phyloP scores from a whole-genome alignment of 2,329 filamentous ascomycete genomes.

The Hypoxylon rubiginosum region DNA sequence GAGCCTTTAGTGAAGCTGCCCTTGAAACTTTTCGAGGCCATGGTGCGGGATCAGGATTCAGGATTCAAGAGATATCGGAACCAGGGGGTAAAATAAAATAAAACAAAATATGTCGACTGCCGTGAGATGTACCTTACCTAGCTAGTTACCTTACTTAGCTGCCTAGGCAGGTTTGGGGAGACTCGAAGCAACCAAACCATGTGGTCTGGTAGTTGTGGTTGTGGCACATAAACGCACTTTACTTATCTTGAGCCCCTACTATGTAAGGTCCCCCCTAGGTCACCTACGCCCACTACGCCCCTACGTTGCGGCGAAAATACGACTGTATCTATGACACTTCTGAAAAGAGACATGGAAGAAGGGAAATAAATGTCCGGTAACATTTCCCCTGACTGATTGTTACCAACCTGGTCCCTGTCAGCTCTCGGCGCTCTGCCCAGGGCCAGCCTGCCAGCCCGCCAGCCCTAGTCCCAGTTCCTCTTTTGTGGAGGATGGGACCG shows the following conservation, averaged over 20 bases:
- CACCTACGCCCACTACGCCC: slow-evolving; percentile 14
- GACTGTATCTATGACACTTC: slow-evolving; percentile 39
- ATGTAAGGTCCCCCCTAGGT: neutral
- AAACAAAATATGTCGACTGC: slow-evolving; percentile 13
- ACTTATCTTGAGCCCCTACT: neutral
- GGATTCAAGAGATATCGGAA: neutral
- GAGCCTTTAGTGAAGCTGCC: slow-evolving; percentile 26
- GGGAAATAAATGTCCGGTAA: slow-evolving; percentile 40
- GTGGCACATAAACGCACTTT: slow-evolving; percentile 11
- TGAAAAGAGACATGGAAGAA: slow-evolving; percentile 33
- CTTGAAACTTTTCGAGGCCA: slow-evolving; percentile 35
- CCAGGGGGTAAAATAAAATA: neutral
- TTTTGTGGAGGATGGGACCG: slow-evolving; percentile 34
- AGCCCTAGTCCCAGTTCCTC: slow-evolving; percentile 18
- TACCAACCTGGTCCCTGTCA: slow-evolving; percentile 39
- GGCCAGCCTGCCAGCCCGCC: slow-evolving; percentile 26
- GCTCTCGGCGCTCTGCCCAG: slow-evolving; percentile 31
- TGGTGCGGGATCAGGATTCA: slow-evolving; percentile 13
- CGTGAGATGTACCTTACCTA: slow-evolving; percentile 16
- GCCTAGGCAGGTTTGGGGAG: slow-evolving; percentile 15
- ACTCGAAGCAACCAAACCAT: slow-evolving; percentile 50
- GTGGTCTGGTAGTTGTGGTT: slow-evolving; percentile 45
- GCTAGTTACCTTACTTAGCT: too few species aligned
- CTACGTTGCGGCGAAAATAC: slow-evolving; percentile 44
- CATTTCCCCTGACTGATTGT: slow-evolving; percentile 43